These are phyloP conservation scores for Metschnikowia peoriensis DNA, from an alignment of 805 yeast species.

Conservation along the genomic window DNA sequence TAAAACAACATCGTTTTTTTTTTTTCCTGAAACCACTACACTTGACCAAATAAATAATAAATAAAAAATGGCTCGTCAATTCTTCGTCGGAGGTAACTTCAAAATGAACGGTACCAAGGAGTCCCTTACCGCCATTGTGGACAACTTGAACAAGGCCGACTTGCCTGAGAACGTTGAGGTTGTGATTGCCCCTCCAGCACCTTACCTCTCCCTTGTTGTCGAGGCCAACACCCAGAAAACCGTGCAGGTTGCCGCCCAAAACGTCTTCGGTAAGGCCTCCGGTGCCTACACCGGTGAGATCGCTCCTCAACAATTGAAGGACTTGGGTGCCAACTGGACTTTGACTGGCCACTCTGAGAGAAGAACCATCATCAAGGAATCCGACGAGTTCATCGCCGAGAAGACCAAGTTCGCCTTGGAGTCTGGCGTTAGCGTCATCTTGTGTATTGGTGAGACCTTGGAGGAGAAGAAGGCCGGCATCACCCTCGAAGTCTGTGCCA, in stretches of 20 bases:
- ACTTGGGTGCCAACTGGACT: conserved; percentile 91
- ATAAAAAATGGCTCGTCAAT: conserved; percentile 69
- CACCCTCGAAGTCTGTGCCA: conserved; percentile 82
- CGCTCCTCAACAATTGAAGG: conserved; percentile 84
- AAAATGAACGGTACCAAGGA: conserved; percentile 95
- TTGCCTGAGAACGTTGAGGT: conserved; percentile 83
- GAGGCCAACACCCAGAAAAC: conserved; percentile 64
- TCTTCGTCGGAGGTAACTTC: conserved; percentile 99
- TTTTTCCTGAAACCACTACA: neutral
- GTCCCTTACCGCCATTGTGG: conserved; percentile 81
- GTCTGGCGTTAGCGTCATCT: conserved; percentile 83
- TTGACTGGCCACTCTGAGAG: conserved; percentile 98
- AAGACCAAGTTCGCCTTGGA: conserved; percentile 94
- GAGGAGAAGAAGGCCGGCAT: conserved; percentile 90
- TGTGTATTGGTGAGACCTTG: conserved; percentile 96
- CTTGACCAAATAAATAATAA: neutral
- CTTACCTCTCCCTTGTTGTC: conserved; percentile 80
- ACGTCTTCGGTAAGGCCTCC: conserved; percentile 78
- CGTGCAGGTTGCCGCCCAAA: conserved; percentile 87
- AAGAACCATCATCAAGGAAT: conserved; percentile 88
- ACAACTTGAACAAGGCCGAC: conserved; percentile 73
- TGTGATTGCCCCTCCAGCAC: conserved; percentile 94
- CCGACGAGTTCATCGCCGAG: conserved; percentile 87
- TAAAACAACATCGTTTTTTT: neutral
- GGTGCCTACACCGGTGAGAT: conserved; percentile 99